Base-by-base conservation (phyloP, 441 rosid genomes). In the Bruguiera hainesii region DNA sequence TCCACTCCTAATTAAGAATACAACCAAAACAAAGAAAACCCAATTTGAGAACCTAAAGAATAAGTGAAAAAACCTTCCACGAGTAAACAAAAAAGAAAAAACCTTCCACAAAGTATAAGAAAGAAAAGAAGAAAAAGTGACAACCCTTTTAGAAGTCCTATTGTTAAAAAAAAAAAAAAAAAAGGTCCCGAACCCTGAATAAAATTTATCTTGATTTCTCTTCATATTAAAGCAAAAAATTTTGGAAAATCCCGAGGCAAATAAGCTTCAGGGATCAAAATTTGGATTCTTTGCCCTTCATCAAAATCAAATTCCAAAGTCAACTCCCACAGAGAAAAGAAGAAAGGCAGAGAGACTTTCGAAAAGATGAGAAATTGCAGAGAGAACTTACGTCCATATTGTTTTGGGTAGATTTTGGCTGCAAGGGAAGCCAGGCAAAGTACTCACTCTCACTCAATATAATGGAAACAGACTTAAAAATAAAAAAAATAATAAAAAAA, bases 331-430 rank as follows among this genome's bases (percentile, higher is more conserved):
- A 64, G 25, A 26, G 5, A 19, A 42, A 2, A 30, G 37, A 19
- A 23, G 18, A 37, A 21, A 35, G 13, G 18, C 48, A 11, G 13
- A 42, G 13, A 42, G 18, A 5, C 48, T 42, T 42, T 42, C 3
- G 16, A 11, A 42, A 42, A 13, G 48, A 13, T 0, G 48, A 42
- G 46, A 63, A 53, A 8, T 21, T 13, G 26, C 29, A 50, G 16
- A 8, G 33, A 28, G 35, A 73, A 67, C 84, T 79, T 64, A 84
- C 88, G 71, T 80, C 82, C 87, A 84, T 84, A 35, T 31, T 35
- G 73, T 7, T 26, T 18, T 51, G 18, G 53, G 59, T 31, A 26
- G 28, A 33, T 10, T 2, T 15, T 51, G n/a, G 15, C n/a, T 18
- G 23, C 16, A 13, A 26, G 21, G 9, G 52, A 25, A 16, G 4